phyloP scores from a whole-genome alignment of 192 early-diverging fungal species.

The Lobulomyces angularis region DNA sequence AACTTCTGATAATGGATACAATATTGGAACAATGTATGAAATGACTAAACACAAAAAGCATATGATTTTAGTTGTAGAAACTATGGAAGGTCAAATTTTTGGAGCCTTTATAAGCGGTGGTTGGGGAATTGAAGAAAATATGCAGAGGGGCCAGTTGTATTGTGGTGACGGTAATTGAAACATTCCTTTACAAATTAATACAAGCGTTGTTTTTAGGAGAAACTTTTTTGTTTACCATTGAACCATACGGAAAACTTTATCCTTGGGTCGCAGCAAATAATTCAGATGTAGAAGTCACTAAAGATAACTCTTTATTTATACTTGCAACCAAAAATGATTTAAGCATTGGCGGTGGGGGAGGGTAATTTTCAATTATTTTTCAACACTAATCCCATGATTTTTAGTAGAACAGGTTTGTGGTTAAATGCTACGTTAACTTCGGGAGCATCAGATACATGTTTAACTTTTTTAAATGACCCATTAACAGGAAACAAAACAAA shows the following conservation, averaged over 20 bases:
- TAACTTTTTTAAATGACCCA: constrained; percentile 23
- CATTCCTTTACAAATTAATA: not conserved
- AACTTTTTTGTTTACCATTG: constrained; percentile 29
- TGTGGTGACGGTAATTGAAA: constrained; percentile 25
- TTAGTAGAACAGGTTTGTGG: constrained; percentile 18
- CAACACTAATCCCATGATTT: not conserved
- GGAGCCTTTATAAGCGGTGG: constrained; percentile 21
- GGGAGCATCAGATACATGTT: constrained; percentile 18
- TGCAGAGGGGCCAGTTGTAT: constrained; percentile 16
- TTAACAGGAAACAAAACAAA: constrained; percentile 21
- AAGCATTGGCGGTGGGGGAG: constrained; percentile 27
- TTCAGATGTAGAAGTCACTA: not conserved
- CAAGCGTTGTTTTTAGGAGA: constrained; percentile 14
- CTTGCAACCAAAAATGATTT: constrained; percentile 21
- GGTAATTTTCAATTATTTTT: constrained; percentile 4
- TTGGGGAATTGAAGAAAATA: constrained; percentile 13
- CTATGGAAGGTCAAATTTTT: constrained; percentile 19
- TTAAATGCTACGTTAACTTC: constrained; percentile 18
- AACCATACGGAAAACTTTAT: constrained; percentile 27
- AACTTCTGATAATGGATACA: constrained; percentile 25
- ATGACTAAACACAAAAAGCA: constrained; percentile 12
- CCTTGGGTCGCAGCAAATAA: constrained; percentile 19
- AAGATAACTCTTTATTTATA: constrained; percentile 22
- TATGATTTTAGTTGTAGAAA: constrained; percentile 22
- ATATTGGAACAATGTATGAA: constrained; percentile 18